These are phyloP conservation scores for Cymbopogon citratus DNA, from an alignment of 176 grass and related monocot genomes.

Conservation along the genomic window DNA sequence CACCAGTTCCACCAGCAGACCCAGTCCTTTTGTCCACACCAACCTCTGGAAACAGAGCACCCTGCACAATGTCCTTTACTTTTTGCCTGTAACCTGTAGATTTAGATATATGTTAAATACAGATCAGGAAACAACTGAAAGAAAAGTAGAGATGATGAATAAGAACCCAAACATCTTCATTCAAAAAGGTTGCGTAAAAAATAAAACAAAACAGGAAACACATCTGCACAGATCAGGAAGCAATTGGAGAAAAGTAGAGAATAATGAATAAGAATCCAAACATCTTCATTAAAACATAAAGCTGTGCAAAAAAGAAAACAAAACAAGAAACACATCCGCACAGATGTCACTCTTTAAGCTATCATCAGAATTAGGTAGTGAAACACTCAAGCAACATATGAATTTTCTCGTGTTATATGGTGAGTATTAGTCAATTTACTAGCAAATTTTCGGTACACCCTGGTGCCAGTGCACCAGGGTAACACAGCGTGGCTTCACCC, in stretches of 20 bases:
- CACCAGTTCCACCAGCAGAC: slow-evolving; percentile 69
- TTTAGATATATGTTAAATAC: slow-evolving; percentile 15
- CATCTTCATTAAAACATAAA: neutral
- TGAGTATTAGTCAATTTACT: no score
- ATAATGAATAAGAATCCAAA: neutral
- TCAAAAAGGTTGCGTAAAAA: neutral
- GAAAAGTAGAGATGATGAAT: neutral
- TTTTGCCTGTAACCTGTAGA: slow-evolving; percentile 75
- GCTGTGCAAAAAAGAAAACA: no score
- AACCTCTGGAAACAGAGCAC: slow-evolving; percentile 89
- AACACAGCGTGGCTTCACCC: no score
- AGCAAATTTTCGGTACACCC: no score
- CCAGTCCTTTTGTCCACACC: slow-evolving; percentile 58
- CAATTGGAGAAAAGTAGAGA: neutral
- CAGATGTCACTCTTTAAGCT: neutral
- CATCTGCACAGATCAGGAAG: no score
- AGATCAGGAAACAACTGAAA: neutral
- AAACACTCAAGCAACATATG: no score
- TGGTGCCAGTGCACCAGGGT: no score
- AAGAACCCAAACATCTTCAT: slow-evolving; percentile 11
- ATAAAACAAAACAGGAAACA: neutral
- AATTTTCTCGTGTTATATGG: no score
- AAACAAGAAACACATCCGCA: neutral
- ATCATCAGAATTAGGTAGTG: no score
- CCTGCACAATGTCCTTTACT: slow-evolving; percentile 75